These are phyloP conservation scores for Metarhizium anisopliae DNA, from an alignment of 2,329 filamentous ascomycete genomes.

Conservation along the genomic window DNA sequence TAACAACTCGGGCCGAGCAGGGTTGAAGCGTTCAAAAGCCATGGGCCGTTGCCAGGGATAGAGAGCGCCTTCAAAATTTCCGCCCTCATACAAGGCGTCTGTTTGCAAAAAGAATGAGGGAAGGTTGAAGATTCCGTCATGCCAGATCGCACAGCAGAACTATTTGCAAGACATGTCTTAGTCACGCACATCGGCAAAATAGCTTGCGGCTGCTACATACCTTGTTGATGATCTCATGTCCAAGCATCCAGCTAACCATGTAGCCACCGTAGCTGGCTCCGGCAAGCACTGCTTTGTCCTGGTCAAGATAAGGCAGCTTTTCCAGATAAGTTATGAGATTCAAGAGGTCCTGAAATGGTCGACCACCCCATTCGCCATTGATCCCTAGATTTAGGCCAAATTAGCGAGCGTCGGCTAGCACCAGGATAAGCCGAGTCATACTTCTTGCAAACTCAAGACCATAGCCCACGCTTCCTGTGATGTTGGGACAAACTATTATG, in stretches of 20 bases:
- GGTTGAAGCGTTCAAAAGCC: conserved; percentile 42
- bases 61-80: conserved; percentile 33
- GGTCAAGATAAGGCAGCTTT: conserved; percentile 43
- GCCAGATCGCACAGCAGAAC: conserved; percentile 30
- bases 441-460: conserved; percentile 30
- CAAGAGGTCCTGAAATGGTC: conserved; percentile 46
- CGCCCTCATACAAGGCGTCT: conserved; percentile 13
- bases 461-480: conserved; percentile 49
- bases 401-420: neutral
- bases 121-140: conserved; percentile 35
- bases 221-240: conserved; percentile 40
- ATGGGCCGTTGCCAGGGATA: conserved; percentile 35
- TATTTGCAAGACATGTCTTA: neutral
- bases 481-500: conserved; percentile 49
- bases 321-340: conserved; percentile 44
- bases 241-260: conserved; percentile 51
- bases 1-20: conserved; percentile 34
- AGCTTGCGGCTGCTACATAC: conserved; percentile 11
- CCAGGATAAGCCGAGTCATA: conserved; percentile 9
- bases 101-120: conserved; percentile 17
- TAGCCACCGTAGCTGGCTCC: conserved; percentile 51
- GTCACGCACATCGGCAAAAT: neutral
- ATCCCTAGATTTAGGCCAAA: conserved; percentile 29
- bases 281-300: conserved; percentile 39
- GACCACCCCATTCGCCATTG: conserved; percentile 41